Evolutionary conservation across 345 rosid genomes (phyloP).

Genomic region (Laguncularia racemosa): DNA sequence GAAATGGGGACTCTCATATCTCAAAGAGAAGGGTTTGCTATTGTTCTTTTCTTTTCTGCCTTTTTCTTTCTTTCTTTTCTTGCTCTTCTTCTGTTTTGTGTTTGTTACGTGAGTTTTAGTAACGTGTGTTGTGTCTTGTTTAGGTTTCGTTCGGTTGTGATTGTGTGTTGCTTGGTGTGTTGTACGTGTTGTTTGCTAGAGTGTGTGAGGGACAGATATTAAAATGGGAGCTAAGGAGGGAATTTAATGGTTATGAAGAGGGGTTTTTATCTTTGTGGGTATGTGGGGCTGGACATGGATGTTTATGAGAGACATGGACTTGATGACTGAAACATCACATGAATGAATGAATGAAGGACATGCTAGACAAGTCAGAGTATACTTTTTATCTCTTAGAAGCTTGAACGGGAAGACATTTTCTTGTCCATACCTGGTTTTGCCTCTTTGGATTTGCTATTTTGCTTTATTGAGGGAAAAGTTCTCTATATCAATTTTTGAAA

Average conservation of each 20-base stretch:
- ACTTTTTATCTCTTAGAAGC: constrained; percentile 17
- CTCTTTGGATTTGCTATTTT: too few species aligned
- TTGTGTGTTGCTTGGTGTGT: too few species aligned
- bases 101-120: neutral
- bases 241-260: constrained; percentile 38
- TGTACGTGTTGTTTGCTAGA: neutral
- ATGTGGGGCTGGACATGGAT: constrained; percentile 15
- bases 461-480: too few species aligned
- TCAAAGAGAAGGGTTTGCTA: neutral
- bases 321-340: constrained; percentile 12
- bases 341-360: constrained; percentile 4
- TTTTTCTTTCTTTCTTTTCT: neutral
- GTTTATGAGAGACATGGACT: constrained; percentile 16
- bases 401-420: constrained; percentile 22
- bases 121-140: too few species aligned
- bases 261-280: constrained; percentile 57
- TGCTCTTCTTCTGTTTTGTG: neutral
- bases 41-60: too few species aligned
- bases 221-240: constrained; percentile 14
- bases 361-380: constrained; percentile 10
- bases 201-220: constrained; percentile 8
- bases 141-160: too few species aligned
- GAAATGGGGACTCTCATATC: constrained; percentile 66
- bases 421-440: too few species aligned
- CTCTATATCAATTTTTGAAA: too few species aligned